Evolutionary conservation across 306 rosid species (phyloP), one percentile per base, ranked within the genome.

Genomic region (Leucaena leucocephala): DNA sequence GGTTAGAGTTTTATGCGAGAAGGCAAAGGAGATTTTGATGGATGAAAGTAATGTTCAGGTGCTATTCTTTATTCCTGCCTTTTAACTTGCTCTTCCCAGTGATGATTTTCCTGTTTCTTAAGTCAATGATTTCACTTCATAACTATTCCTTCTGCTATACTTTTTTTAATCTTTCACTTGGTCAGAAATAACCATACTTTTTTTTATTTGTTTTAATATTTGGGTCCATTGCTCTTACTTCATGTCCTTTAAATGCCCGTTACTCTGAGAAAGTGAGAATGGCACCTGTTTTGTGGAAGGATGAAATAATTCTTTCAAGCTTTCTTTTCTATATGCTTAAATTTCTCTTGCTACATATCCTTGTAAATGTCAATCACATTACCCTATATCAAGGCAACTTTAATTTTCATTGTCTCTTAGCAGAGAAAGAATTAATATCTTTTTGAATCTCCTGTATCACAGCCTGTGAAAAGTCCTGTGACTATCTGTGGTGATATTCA

Each of bases 381-480:
- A 48, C 27, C 33, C 59, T 42, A 48, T 59, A 64, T 65, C 50
- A 44, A 34, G 52, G 74, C 42, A 35, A 49, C 35, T 71, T 68
- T 78, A 50, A 55, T 35, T 74, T 62, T 46, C 50, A 54, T n/a
- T 11, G 35, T 68, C 73, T 68, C 54, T 13, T 42, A 50, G 22
- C 71, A 57, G 77, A 15, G 79, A 71, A 73, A 67, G 57, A 35
- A 75, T 78, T 84, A 74, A 85, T 75, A 72, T 34, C 14, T 73
- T 49, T 68, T 78, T 71, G 19, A 66, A 40, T 80, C 65, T 80
- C 71, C 42, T 87, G 79, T 84, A 49, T 75, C 48, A 46, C 96
- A 95, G 99, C 99, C 99, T 80, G 99, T 95, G 87, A 91, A 90
- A 88, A 95, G 99, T 89, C 99, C 99, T 0, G 99, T 95, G 84